phyloP scores from a whole-genome alignment of 768 basidiomycete genomes.

The Rhizopogon vulgaris region DNA sequence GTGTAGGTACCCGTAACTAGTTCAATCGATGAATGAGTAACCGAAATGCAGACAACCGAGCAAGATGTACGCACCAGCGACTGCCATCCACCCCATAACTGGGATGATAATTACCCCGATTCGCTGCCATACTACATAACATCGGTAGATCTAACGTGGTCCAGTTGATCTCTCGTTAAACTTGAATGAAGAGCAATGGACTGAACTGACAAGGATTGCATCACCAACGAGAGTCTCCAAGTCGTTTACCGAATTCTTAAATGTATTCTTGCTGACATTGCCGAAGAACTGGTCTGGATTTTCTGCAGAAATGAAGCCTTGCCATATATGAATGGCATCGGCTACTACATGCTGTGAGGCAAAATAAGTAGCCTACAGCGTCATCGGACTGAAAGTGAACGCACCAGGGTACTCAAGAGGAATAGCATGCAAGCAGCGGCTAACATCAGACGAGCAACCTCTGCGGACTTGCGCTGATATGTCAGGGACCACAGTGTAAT shows the following conservation, averaged over 20 bases:
- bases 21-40: not conserved
- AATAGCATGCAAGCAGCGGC: slow-evolving; percentile 1
- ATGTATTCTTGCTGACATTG: slow-evolving; percentile 1
- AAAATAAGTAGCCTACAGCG: not conserved
- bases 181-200: not conserved
- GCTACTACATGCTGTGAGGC: not conserved
- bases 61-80: not conserved
- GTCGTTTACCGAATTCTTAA: slow-evolving; percentile 8
- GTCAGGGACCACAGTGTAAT: slow-evolving; percentile 1
- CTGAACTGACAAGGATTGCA: slow-evolving; percentile 8
- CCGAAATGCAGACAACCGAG: not conserved
- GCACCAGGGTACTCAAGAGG: slow-evolving; percentile 1
- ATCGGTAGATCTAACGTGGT: slow-evolving; percentile 5
- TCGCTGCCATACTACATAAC: slow-evolving; percentile 5
- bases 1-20: slow-evolving; percentile 1
- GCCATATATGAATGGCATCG: not conserved
- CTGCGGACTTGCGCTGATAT: not conserved
- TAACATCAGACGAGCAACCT: not conserved
- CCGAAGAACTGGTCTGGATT: not conserved
- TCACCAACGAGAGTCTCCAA: slow-evolving; percentile 12
- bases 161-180: not conserved
- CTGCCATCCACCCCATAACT: not conserved
- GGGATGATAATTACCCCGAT: not conserved
- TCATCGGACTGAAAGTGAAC: not conserved
- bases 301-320: not conserved